Evolutionary conservation across 768 basidiomycete genomes (phyloP), one percentile per base, ranked within the genome.

Genomic region (Mycena rosella): DNA sequence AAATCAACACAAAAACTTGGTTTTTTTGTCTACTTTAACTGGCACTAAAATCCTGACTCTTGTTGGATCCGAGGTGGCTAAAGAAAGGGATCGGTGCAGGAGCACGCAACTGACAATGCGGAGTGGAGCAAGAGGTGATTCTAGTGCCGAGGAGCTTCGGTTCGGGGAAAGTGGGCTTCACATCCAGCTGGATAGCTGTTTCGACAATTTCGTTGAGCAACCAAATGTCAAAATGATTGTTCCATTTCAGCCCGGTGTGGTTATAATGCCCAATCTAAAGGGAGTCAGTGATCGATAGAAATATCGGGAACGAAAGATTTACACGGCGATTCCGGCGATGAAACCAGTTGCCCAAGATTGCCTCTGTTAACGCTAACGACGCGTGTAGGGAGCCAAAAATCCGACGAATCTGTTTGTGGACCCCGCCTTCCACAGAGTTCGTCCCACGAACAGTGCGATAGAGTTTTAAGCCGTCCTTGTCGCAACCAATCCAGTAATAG

Each of bases 261-360:
- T 72, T 72, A 22, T 53, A 54, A 51, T 69, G 58, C 17, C 71
- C 71, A 42, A 72, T 65, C 71, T 72, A 60, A 42, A 24, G 22
- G 40, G 13, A 5, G 9, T 34, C 3, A 24, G 30, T 14, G 22
- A 30, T 22, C 6, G 13, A 24, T 55, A 9, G 14, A 29, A 27
- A 27, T 7, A 17, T 29, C 14, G 4, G 7, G 2, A 24, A 24
- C 29, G 30, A 59, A 52, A 40, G n/a, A 45, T 17, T 11, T 47
- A 72, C 63, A 3, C 54, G 22, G 18, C 62, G 59, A 53, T 72
- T 72, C 2, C 68, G 63, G 4, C 71, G 64, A 30, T 51, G 44
- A 36, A 63, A 63, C 61, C 61, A 63, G 32, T 55, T 63, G 52
- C 61, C 61, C 5, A 63, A 20, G 7, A 55, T 54, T 18, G 61